Evolutionary conservation across 2,329 filamentous ascomycete genomes (phyloP).

Genomic region (Penicillium sclerotigenum): DNA sequence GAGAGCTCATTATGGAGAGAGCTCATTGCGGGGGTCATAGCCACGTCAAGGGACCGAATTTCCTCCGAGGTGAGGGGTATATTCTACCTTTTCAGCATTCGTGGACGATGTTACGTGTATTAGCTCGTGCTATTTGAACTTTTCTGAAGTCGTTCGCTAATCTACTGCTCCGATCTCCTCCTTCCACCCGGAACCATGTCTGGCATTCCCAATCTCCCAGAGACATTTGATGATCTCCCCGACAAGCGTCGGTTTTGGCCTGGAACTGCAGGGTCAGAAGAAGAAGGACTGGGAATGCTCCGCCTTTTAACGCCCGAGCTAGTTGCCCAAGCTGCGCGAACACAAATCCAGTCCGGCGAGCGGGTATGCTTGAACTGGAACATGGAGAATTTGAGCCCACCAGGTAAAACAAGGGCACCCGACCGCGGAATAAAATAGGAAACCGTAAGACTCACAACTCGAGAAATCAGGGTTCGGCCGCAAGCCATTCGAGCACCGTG

Average conservation of each 20-base stretch:
- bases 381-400: slow-evolving; percentile 53
- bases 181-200: slow-evolving; percentile 20
- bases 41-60: slow-evolving; percentile 16
- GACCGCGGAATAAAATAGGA: neutral
- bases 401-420: slow-evolving; percentile 23
- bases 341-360: slow-evolving; percentile 53
- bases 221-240: slow-evolving; percentile 44
- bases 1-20: no score
- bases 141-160: neutral
- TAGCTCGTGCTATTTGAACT: neutral
- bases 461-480: slow-evolving; percentile 51
- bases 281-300: slow-evolving; percentile 56
- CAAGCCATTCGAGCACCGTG: slow-evolving; percentile 51
- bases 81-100: neutral
- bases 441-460: neutral
- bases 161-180: neutral
- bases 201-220: slow-evolving; percentile 23
- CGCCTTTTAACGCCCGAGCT: slow-evolving; percentile 53
- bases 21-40: slow-evolving; percentile 17
- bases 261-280: slow-evolving; percentile 43
- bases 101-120: neutral
- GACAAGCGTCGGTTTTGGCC: slow-evolving; percentile 52
- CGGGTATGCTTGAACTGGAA: slow-evolving; percentile 57
- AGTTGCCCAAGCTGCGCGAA: slow-evolving; percentile 50
- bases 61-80: slow-evolving; percentile 16